Evolutionary conservation across 495 filamentous ascomycete species (phyloP).

Genomic region (Pseudomonodictys pantanalensis): DNA sequence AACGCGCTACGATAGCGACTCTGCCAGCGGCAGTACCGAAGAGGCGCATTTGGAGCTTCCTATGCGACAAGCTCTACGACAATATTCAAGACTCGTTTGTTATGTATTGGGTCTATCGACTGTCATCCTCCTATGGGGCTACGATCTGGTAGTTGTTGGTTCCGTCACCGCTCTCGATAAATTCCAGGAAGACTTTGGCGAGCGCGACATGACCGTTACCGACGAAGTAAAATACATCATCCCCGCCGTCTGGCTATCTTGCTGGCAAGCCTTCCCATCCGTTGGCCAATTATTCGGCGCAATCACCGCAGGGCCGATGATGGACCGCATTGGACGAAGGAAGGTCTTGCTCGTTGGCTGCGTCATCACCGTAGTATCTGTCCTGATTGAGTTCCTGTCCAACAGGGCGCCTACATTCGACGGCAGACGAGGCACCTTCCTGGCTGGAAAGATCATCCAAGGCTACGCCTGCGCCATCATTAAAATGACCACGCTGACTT

Average conservation of each 20-base stretch:
- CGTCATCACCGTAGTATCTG: background rate
- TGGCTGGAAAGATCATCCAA: conserved; percentile 18
- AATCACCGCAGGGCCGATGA: background rate
- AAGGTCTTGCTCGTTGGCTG: conserved; percentile 7
- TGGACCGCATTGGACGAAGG: conserved; percentile 13
- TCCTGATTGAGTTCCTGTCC: conserved; percentile 6
- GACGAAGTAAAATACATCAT: conserved; percentile 14
- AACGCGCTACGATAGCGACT: background rate
- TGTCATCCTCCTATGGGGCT: background rate
- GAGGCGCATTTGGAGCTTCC: background rate
- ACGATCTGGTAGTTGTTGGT: background rate
- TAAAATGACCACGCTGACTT: conserved; percentile 19
- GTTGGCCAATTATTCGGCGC: conserved; percentile 11
- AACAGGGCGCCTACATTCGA: background rate
- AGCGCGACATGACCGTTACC: background rate
- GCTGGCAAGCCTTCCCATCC: conserved; percentile 8
- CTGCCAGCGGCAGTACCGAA: background rate
- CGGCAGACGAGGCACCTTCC: conserved; percentile 4
- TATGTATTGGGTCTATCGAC: background rate
- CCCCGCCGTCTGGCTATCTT: conserved; percentile 12
- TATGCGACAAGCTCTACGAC: background rate
- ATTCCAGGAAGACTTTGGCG: background rate
- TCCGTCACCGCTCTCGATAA: background rate
- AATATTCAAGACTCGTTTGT: background rate
- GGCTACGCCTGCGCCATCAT: conserved; percentile 11